A percentile compares a stretch with the other conserved stretches of the same genome.
These are phyloP conservation scores for Aspergillus cristatus DNA, from an alignment of 495 filamentous ascomycete species.

Conservation along the genomic window DNA sequence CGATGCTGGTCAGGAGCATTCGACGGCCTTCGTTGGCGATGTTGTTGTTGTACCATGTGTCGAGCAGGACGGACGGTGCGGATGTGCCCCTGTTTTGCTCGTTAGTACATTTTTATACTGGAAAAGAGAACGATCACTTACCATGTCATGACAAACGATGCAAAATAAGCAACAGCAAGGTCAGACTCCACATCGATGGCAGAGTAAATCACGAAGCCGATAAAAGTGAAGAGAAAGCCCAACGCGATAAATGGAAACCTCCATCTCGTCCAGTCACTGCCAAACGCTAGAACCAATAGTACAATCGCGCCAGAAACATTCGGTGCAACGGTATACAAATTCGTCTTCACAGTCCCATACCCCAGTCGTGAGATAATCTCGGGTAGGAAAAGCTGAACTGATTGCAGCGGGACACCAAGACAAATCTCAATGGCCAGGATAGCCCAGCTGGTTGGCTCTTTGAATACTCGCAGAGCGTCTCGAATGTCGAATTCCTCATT, in stretches of 20 bases:
- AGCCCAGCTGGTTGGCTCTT: constrained; percentile 46
- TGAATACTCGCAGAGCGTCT: constrained; percentile 53
- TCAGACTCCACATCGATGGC: constrained; percentile 46
- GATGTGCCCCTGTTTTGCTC: constrained; percentile 29
- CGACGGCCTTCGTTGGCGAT: constrained; percentile 62
- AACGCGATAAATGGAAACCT: constrained; percentile 64
- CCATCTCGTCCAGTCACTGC: constrained; percentile 49
- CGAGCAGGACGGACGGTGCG: constrained; percentile 39
- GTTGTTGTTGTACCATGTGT: constrained; percentile 67
- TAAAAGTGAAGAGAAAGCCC: constrained; percentile 60
- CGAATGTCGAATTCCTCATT: constrained; percentile 58
- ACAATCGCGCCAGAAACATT: constrained; percentile 57
- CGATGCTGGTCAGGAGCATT: constrained; percentile 56
- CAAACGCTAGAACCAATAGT: constrained; percentile 56
- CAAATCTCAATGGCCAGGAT: constrained; percentile 62
- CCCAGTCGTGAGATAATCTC: constrained; percentile 58
- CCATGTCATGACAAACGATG: constrained; percentile 75
- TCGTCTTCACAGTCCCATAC: constrained; percentile 56
- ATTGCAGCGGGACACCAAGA: constrained; percentile 62
- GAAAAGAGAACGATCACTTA: neutral
- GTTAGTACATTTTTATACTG: neutral
- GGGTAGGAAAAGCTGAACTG: constrained; percentile 58
- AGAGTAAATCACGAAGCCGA: constrained; percentile 63
- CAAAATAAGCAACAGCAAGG: constrained; percentile 59
- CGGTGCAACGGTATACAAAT: constrained; percentile 65